Evolutionary conservation across 768 basidiomycete species (phyloP), one percentile per base, ranked within the genome.

Genomic region (Leccinum uliginosum): DNA sequence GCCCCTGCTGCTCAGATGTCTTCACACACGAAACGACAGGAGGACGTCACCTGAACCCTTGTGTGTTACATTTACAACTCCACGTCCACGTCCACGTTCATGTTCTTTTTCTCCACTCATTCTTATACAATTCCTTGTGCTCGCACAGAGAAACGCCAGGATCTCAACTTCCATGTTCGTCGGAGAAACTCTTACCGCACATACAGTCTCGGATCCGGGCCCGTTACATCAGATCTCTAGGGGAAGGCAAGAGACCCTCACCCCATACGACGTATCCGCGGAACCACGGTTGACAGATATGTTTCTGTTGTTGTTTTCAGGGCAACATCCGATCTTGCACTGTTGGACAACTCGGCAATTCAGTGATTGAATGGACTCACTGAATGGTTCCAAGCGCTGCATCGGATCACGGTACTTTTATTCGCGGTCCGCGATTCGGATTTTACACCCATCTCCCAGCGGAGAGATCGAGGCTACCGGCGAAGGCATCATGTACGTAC

Each of bases 381-480:
- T 40, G 38, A 40, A 40, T 40, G n/a, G 38, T 12, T 32, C 30
- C 30, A 32, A 19, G 19, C 40, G 19, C 29, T 26, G 4, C 56
- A 50, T 32, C 19, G 24, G 26, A 35, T 35, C 23, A 34, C 29
- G 19, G 40, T 43, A 9, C 40, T 43, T 19, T 23, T 7, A 45
- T 61, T 61, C 47, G 21, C 23, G 43, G 48, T 61, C 60, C 56
- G 51, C 55, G 51, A 61, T 27, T 34, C 43, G 40, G n/a, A 10
- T 12, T 43, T 40, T 19, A 43, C 21, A 43, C 10, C 40, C 38
- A n/a, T 12, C 12, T 43, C 19, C 40, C 19, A 10, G 40, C 11
- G 40, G 40, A 19, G 19, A 43, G 19, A 43, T 43, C 40, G 6
- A 43, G 17, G 11, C 19, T 8, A 40, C 38, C 3, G n/a, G 40